Base-by-base conservation (phyloP, 1,284 basidiomycete species). In the Afroboletus lepidellus region DNA sequence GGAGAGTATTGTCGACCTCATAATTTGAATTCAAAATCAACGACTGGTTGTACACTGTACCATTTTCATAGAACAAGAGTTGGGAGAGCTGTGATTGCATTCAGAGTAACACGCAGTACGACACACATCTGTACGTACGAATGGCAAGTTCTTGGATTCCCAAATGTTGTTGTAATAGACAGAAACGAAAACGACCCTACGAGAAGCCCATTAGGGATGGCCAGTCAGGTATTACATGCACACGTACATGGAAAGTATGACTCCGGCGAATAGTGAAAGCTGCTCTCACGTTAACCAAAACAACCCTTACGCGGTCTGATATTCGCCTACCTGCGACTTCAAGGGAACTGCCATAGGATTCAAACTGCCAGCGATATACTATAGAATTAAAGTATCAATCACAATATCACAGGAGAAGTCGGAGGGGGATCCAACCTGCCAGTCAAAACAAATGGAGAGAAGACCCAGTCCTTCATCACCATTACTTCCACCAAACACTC, bases 381-480 rank as follows among this genome's bases (percentile, higher is more conserved):
- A 69, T 47, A n/a, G 1, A 62, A 70, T 25, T 2, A 3, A 6
- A 3, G 20, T 23, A 21, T 54, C 21, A 56, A 8, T 33, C 3
- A 33, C 21, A n/a, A 21, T 18, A 38, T 8, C 0, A 13, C 0
- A 2, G 8, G 4, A 7, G 9, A 8, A 7, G 5, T 29, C 20
- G 16, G 4, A 2, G 4, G 7, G 3, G 36, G 45, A 13, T 12
- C 25, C 8, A 15, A 51, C 50, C 50, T 51, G 50, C 50, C 50
- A 51, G 27, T 51, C 50, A 9, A 51, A 37, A 33, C 39, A 49
- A 11, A 51, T 25, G n/a, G 50, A 49, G 5, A 51, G 46, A 11
- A 81, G 54, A 8, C 77, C 78, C 23, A 81, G 72, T 16, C 79
- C 79, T 62, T 84, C 78, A 54, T 85, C 83, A 55, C 81, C 81